These are phyloP conservation scores for Polyplosphaeria fusca DNA, from an alignment of 495 filamentous ascomycete genomes.

Conservation along the genomic window DNA sequence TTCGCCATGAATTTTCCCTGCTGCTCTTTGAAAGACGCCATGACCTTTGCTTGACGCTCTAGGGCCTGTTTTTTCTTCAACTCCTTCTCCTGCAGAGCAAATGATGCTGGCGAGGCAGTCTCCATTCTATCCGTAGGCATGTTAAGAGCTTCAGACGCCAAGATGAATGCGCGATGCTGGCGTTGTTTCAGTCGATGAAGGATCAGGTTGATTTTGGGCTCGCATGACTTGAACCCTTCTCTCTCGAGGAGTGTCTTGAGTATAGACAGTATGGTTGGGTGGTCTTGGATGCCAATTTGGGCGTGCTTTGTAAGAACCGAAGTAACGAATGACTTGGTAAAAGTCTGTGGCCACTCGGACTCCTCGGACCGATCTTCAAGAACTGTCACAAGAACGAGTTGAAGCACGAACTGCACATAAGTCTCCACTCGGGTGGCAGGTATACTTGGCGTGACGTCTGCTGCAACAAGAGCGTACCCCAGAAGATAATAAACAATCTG, in stretches of 20 bases:
- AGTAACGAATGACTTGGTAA: slow-evolving; percentile 61
- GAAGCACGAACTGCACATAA: slow-evolving; percentile 85
- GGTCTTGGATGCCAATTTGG: slow-evolving; percentile 21
- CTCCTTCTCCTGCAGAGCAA: slow-evolving; percentile 67
- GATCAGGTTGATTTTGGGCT: slow-evolving; percentile 79
- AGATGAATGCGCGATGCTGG: slow-evolving; percentile 64
- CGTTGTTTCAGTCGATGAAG: slow-evolving; percentile 85
- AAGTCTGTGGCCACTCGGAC: slow-evolving; percentile 49
- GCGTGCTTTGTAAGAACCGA: slow-evolving; percentile 62
- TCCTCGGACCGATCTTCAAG: slow-evolving; percentile 71
- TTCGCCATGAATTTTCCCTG: slow-evolving; percentile 89
- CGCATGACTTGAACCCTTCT: slow-evolving; percentile 72
- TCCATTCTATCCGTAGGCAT: slow-evolving; percentile 55
- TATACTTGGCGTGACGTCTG: slow-evolving; percentile 58
- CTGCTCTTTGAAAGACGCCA: slow-evolving; percentile 96
- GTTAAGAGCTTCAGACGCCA: slow-evolving; percentile 47
- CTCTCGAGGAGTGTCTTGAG: slow-evolving; percentile 63
- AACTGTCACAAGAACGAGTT: slow-evolving; percentile 78
- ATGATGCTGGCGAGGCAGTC: slow-evolving; percentile 55
- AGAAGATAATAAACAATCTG: slow-evolving; percentile 89
- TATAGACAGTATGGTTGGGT: slow-evolving; percentile 33
- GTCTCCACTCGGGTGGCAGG: slow-evolving; percentile 80
- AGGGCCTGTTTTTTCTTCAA: slow-evolving; percentile 83
- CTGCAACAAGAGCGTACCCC: slow-evolving; percentile 58
- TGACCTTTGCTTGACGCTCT: slow-evolving; percentile 84